These are phyloP conservation scores for Catunica adiposa DNA, from an alignment of 2,329 filamentous ascomycete species.

Conservation along the genomic window DNA sequence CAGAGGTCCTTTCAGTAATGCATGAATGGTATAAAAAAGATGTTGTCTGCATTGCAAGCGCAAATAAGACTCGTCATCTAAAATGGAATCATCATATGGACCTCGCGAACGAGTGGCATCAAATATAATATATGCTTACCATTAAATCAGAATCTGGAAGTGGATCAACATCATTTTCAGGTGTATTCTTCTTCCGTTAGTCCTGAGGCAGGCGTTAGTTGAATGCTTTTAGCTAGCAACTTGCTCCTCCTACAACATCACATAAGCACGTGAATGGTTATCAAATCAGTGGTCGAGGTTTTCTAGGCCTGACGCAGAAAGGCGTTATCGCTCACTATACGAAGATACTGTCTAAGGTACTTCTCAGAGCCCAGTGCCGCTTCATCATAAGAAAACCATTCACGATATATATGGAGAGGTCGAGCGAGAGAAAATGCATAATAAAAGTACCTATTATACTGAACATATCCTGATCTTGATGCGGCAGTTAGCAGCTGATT, in stretches of 20 bases:
- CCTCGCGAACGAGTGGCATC: neutral
- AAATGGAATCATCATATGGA: constrained; percentile 25
- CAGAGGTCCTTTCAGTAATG: constrained; percentile 30
- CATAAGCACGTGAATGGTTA: neutral
- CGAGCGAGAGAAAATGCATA: neutral
- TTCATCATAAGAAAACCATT: constrained; percentile 49
- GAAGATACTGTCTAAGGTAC: constrained; percentile 24
- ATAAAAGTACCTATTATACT: constrained; percentile 8
- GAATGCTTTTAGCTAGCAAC: neutral
- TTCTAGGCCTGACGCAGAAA: constrained; percentile 98
- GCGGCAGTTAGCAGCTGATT: constrained; percentile 21
- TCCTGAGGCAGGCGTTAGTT: neutral
- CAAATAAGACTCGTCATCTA: constrained; percentile 71
- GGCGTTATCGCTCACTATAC: constrained; percentile 66
- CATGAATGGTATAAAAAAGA: constrained; percentile 57
- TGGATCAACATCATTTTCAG: neutral
- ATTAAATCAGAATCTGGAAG: neutral
- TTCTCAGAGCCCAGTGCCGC: constrained; percentile 92
- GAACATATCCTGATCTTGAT: constrained; percentile 15
- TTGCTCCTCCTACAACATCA: neutral
- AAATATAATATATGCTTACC: constrained; percentile 9
- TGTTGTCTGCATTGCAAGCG: constrained; percentile 54
- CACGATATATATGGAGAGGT: constrained; percentile 4
- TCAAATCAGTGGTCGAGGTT: constrained; percentile 90
- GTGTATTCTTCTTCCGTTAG: neutral